Conservation (phyloP, 2,329 filamentous ascomycete genomes). For the Rhexocercosporidium sp. region DNA sequence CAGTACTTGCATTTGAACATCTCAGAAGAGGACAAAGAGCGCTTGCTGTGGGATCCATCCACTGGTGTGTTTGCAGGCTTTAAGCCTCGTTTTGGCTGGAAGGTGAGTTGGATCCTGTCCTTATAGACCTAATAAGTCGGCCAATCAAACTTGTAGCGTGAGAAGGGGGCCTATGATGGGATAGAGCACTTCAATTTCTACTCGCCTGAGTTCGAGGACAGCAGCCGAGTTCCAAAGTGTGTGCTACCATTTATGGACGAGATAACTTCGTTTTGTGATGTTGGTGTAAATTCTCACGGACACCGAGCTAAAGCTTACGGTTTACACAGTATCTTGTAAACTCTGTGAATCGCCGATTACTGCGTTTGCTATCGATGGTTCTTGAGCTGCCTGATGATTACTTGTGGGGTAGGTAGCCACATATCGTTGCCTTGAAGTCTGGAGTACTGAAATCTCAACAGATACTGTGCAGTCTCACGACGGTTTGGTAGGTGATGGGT, state of each 20-base stretch:
- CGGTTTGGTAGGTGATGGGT: slow-evolving; percentile 49
- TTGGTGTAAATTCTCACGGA: neutral
- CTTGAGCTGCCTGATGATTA: slow-evolving; percentile 52
- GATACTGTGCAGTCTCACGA: slow-evolving; percentile 50
- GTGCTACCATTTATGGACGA: slow-evolving; percentile 56
- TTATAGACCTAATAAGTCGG: neutral
- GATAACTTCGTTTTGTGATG: slow-evolving; percentile 49
- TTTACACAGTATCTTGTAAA: slow-evolving; percentile 49
- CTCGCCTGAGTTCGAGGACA: slow-evolving; percentile 26
- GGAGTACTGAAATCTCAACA: neutral
- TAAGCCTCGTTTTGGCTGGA: slow-evolving; percentile 51
- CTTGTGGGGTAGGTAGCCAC: slow-evolving; percentile 43
- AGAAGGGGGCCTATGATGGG: slow-evolving; percentile 50
- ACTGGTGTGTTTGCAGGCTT: slow-evolving; percentile 56
- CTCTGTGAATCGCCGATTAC: slow-evolving; percentile 51
- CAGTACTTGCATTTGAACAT: slow-evolving; percentile 57
- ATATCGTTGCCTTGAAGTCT: too few relatives aligned
- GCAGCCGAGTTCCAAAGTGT: slow-evolving; percentile 45
- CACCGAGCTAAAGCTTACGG: neutral
- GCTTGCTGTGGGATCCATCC: slow-evolving; percentile 53
- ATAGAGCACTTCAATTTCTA: slow-evolving; percentile 59
- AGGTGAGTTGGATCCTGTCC: slow-evolving; percentile 9
- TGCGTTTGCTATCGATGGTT: slow-evolving; percentile 49
- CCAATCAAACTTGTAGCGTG: slow-evolving; percentile 41
- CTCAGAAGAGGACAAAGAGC: slow-evolving; percentile 53